These are phyloP conservation scores for Candida corydali DNA, from an alignment of 805 yeast genomes.

Conservation along the genomic window DNA sequence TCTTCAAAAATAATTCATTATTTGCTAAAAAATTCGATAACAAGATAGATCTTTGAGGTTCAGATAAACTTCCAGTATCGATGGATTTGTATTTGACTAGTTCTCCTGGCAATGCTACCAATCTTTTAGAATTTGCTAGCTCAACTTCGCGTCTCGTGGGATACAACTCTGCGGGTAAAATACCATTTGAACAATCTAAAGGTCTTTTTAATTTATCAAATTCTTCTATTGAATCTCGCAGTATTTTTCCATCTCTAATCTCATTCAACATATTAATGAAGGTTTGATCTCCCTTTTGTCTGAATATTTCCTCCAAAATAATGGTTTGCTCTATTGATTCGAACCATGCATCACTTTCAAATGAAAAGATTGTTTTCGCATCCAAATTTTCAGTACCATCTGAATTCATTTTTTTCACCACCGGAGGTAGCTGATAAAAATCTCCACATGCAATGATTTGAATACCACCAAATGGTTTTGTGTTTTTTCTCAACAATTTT, in stretches of 20 bases:
- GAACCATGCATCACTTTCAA: conserved; percentile 63
- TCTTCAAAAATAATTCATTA: conserved; percentile 49
- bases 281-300: conserved; percentile 70
- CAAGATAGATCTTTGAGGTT: conserved; percentile 39
- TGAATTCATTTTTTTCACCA: conserved; percentile 31
- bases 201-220: conserved; percentile 53
- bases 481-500: conserved; percentile 40
- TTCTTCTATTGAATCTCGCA: conserved; percentile 42
- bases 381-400: conserved; percentile 21
- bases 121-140: conserved; percentile 51
- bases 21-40: conserved; percentile 64
- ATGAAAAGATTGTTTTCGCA: conserved; percentile 47
- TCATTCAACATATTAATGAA: conserved; percentile 75
- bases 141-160: conserved; percentile 74
- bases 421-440: conserved; percentile 81
- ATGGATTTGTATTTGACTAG: conserved; percentile 41
- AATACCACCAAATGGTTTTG: conserved; percentile 73
- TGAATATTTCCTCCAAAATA: conserved; percentile 59
- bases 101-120: conserved; percentile 44
- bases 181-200: conserved; percentile 49
- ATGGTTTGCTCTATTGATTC: conserved; percentile 53
- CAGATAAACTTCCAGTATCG: conserved; percentile 53
- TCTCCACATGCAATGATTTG: conserved; percentile 78
- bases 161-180: conserved; percentile 70
- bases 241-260: conserved; percentile 60